Base-by-base conservation (phyloP, 495 filamentous ascomycete species). In the Pyrenula aspistea region DNA sequence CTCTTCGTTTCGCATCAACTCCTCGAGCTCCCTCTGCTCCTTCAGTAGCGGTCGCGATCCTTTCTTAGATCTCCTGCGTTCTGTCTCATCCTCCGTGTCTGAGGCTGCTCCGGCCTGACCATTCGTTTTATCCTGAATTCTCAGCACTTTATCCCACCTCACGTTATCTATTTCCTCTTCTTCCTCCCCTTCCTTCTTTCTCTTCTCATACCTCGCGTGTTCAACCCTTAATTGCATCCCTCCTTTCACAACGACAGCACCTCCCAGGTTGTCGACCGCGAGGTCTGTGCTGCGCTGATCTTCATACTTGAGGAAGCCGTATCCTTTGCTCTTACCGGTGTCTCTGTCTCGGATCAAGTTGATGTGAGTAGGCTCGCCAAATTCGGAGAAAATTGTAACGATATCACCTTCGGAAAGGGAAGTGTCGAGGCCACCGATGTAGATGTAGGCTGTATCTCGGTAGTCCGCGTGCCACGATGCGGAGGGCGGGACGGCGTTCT, bases 381-480 rank as follows among this genome's bases (percentile, higher is more conserved):
- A 99, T 66, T 99, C 94, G 23, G 89, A 95, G 79, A 97, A 99
- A 56, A 99, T 94, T 23, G 92, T 88, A 58, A 97, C 80, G 59
- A 99, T 82, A 71, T 99, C 93, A 63, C 93, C 93, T 70, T 99
- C 93, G 49, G 89, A 89, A 21, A 99, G 79, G 61, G 95, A 89
- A 69, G 88, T 96, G 10, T 91, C 91, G 51, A 99, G 81, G 24
- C 93, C 93, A 62, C 94, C 94, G 56, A 97, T 90, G 75, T 93
- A 93, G 66, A 99, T 77, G 70, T 92, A 99, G 59, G 93, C 93
- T 12, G 94, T 96, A 75, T 96, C 92, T 68, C 88, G 86, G 71
- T 95, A 97, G 73, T 99, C 93, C 64, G 85, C 83, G 69, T 99
- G 93, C 93, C 93, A 99, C 57, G 94, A 97, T 52, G 87, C 93